phyloP scores from a whole-genome alignment of 768 basidiomycete species.

The Tephrocybe sp. region DNA sequence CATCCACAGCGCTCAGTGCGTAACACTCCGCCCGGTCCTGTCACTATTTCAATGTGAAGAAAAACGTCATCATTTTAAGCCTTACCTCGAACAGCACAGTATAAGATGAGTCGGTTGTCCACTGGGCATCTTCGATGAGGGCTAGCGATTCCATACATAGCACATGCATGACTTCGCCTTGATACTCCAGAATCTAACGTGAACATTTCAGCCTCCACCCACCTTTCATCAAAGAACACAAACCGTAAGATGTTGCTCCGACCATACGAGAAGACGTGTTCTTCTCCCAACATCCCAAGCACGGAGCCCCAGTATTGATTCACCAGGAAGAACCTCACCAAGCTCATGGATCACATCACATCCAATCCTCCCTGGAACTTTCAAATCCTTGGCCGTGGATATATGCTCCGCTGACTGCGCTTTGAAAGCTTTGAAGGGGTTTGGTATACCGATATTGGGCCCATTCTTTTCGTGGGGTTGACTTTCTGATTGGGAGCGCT shows the following conservation, averaged over 20 bases:
- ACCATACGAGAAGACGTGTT: conserved; percentile 47
- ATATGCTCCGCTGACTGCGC: conserved; percentile 49
- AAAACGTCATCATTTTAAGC: background rate
- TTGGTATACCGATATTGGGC: conserved; percentile 41
- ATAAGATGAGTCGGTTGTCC: conserved; percentile 39
- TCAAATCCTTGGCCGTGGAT: conserved; percentile 18
- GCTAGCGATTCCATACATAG: conserved; percentile 26
- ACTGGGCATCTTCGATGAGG: conserved; percentile 31
- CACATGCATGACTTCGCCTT: conserved; percentile 23
- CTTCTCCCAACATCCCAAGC: conserved; percentile 24
- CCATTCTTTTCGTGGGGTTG: conserved; percentile 26
- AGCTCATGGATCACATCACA: conserved; percentile 31
- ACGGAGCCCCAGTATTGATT: conserved; percentile 24
- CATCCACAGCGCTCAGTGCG: conserved; percentile 29
- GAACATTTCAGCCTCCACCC: background rate
- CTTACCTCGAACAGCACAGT: conserved; percentile 38
- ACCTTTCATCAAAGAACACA: conserved; percentile 12
- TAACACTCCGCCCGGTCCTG: conserved; percentile 43
- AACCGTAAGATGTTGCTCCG: conserved; percentile 39
- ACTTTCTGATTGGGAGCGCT: conserved; percentile 17
- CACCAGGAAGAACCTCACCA: conserved; percentile 30
- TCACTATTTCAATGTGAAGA: background rate
- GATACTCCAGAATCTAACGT: conserved; percentile 43
- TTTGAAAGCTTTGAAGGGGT: conserved; percentile 59
- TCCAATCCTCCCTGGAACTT: conserved; percentile 24